A percentile compares a stretch with the other conserved stretches of the same genome.
Evolutionary conservation across 768 basidiomycete species (phyloP).

Genomic region (Lactarius hatsudake): DNA sequence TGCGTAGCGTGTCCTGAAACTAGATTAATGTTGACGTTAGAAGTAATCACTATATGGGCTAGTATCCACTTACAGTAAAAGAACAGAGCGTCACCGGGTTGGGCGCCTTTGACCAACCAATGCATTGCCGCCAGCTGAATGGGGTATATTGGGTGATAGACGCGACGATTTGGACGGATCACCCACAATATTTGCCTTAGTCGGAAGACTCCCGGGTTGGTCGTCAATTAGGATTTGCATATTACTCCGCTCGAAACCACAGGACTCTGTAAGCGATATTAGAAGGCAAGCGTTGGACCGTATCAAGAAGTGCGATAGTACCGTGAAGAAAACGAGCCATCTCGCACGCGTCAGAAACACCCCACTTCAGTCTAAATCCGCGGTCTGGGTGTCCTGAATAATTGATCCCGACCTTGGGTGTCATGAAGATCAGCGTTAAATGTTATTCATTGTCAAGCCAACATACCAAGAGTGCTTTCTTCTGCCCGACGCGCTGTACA

Average conservation of each 20-base stretch:
- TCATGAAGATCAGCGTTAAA: not conserved
- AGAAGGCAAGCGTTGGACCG: not conserved
- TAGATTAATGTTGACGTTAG: not conserved
- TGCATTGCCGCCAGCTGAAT: not conserved
- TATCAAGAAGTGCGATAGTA: not conserved
- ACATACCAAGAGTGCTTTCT: constrained; percentile 4
- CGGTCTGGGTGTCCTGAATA: not conserved
- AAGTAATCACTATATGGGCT: not conserved
- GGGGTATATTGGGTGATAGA: not conserved
- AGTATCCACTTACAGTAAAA: constrained; percentile 2
- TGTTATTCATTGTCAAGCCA: not conserved
- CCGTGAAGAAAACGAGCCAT: constrained; percentile 5
- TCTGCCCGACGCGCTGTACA: not conserved
- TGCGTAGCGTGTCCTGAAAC: constrained; percentile 7
- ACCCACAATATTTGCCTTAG: constrained; percentile 9
- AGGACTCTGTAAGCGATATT: not conserved
- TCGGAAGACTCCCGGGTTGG: not conserved
- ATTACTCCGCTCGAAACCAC: not conserved
- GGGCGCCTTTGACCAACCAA: constrained; percentile 1
- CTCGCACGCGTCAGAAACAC: not conserved
- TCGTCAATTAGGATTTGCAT: not conserved
- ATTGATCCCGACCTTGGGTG: constrained; percentile 10
- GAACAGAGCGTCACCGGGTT: constrained; percentile 1
- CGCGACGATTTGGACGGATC: not conserved
- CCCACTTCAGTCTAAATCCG: not conserved